Conservation (phyloP, 2,329 filamentous ascomycete species). For the Diaporthe citri region DNA sequence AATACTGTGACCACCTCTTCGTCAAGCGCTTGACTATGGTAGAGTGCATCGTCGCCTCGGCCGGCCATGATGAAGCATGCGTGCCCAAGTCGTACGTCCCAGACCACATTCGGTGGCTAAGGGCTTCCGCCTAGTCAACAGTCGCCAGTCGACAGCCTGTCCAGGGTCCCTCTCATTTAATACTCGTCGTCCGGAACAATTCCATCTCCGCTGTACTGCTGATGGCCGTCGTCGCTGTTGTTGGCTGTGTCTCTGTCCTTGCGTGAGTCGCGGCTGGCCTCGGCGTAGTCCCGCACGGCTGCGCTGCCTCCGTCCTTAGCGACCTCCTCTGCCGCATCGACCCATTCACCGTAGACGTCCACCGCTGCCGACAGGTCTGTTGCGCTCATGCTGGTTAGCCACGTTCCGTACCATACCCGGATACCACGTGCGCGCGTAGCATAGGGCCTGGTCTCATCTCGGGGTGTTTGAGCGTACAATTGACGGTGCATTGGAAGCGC, state of each 20-base stretch:
- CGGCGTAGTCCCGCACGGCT: constrained; percentile 42
- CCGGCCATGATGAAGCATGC: background rate
- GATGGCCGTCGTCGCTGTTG: constrained; percentile 64
- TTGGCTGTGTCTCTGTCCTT: constrained; percentile 45
- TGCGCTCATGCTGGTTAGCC: constrained; percentile 8
- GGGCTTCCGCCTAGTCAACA: constrained; percentile 4
- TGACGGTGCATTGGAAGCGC: constrained; percentile 91
- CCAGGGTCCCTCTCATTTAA: constrained; percentile 49
- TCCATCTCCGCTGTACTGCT: constrained; percentile 65
- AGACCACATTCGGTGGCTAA: background rate
- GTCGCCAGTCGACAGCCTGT: background rate
- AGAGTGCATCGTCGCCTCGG: background rate
- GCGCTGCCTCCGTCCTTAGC: constrained; percentile 44
- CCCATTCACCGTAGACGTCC: constrained; percentile 98
- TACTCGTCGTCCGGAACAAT: constrained; percentile 69
- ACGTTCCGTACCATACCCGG: background rate
- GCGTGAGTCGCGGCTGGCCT: constrained; percentile 36
- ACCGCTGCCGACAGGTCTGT: constrained; percentile 89
- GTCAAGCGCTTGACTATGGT: constrained; percentile 3
- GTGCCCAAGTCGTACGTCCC: constrained; percentile 16
- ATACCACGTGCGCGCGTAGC: background rate
- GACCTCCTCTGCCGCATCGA: constrained; percentile 76
- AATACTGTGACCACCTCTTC: background rate
- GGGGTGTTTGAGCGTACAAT: constrained; percentile 71
- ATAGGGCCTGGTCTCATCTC: background rate